A percentile compares a stretch with the other conserved stretches of the same genome.
Conservation (phyloP, 1,284 basidiomycete genomes). For the Ganoderma leucocontextum region DNA sequence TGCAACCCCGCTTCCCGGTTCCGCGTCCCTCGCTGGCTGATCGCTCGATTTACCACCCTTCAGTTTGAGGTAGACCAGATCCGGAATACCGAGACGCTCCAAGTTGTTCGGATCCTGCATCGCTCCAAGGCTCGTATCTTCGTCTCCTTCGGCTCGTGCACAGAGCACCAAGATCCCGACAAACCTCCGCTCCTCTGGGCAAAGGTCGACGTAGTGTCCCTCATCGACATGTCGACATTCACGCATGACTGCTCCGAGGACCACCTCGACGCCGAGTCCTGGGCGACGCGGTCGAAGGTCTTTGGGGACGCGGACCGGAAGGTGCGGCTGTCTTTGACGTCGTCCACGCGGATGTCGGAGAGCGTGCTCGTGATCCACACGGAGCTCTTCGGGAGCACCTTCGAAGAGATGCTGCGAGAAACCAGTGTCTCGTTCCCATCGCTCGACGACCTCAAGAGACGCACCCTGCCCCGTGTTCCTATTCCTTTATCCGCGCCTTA, state of each 20-base stretch:
- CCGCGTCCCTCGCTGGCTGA: conserved; percentile 6
- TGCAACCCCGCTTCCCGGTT: neutral
- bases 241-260: neutral
- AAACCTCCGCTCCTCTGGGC: neutral
- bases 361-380: neutral
- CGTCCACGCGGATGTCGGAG: neutral
- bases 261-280: neutral
- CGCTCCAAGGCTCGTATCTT: neutral
- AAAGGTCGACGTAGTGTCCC: neutral
- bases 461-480: neutral
- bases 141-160: neutral
- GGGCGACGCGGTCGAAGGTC: neutral
- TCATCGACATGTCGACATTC: no score
- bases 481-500: neutral
- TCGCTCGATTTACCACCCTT: neutral
- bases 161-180: neutral
- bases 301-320: conserved; percentile 5
- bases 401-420: neutral
- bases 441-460: neutral
- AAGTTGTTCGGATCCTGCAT: neutral
- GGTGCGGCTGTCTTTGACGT: conserved; percentile 9
- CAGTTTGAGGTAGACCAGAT: neutral
- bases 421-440: neutral
- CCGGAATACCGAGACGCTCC: neutral
- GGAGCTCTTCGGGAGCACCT: neutral